Base-by-base conservation (phyloP, 108 stramenopile genomes). In the Cyclotella cryptica region DNA sequence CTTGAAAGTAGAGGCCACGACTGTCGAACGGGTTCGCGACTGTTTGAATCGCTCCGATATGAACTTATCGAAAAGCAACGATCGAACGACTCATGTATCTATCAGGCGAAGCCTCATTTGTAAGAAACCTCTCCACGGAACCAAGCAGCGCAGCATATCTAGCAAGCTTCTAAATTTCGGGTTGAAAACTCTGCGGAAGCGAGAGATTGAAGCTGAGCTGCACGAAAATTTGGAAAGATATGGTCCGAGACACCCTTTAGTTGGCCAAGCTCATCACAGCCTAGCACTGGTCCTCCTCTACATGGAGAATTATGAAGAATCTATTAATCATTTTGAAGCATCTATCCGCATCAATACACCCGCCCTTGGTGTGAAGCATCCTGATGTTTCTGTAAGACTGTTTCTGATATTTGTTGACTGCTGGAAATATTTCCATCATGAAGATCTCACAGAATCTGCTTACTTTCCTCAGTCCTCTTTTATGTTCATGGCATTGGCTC, bases 171-270 rank as follows among this genome's bases (percentile, higher is more conserved):
- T 82, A 5, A 61, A 72, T 40, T 75, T 64, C 42, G 75, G 81
- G 67, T 15, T 66, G 28, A 71, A 66, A 46, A 63, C 52, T 7
- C 39, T 44, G 18, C 39, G 69, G 39, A 75, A 75, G 71, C 75
- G 73, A n/a, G 81, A 82, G 46, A 55, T 58, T 3, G 65, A 71
- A 47, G 46, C 75, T 19, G 74, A 72, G 46, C 75, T 82, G 21
- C 27, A 76, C 18, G 47, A 66, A 13, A 71, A 76, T 40, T 61
- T 82, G 44, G 57, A 76, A 61, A 22, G 55, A 30, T 82, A 66
- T 44, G 81, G 81, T 12, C 70, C 70, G 22, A 64, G 75, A 30
- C 75, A 75, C 47, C 81, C 81, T 39, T 46, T 76, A 17, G 81
- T 82, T 58, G 81, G 75, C 14, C 61, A 72, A 58, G 72, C 58